Conservation (phyloP, 2,329 filamentous ascomycete species). For the Emmonsia crescens region DNA sequence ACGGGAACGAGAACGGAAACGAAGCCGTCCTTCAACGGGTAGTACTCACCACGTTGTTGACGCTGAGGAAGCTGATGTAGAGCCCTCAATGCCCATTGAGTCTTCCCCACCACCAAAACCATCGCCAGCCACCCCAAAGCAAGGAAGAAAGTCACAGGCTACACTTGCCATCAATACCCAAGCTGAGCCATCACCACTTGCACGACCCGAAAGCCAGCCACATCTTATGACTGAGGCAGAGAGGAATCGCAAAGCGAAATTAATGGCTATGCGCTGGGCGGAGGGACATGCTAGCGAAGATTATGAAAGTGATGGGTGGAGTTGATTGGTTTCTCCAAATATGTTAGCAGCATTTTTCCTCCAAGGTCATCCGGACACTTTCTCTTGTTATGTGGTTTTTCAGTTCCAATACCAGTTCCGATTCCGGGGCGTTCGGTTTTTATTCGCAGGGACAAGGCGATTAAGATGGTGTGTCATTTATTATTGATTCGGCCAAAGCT, state of each 20-base stretch:
- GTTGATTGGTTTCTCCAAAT: constrained; percentile 3
- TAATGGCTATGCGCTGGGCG: constrained; percentile 23
- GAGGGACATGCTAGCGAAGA: constrained; percentile 14
- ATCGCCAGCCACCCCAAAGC: not conserved
- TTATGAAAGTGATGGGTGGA: constrained; percentile 11
- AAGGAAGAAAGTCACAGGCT: not conserved
- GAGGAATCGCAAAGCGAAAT: constrained; percentile 24
- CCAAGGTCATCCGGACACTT: not conserved
- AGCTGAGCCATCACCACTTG: not conserved
- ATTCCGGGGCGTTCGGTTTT: not conserved
- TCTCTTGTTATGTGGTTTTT: not conserved
- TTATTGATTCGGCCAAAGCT: not conserved
- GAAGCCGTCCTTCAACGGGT: not conserved
- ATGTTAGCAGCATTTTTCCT: not conserved
- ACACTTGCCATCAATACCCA: not conserved
- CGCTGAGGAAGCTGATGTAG: not conserved
- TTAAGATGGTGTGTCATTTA: not conserved
- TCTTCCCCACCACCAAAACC: not conserved
- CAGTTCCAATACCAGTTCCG: not conserved
- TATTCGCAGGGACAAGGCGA: not conserved
- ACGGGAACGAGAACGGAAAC: not conserved
- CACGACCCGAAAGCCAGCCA: constrained; percentile 3
- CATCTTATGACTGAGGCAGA: constrained; percentile 15
- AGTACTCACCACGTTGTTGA: not conserved
- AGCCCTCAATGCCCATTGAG: not conserved